These are phyloP conservation scores for Ophiostoma perfectum DNA, from an alignment of 2,329 filamentous ascomycete species.

Conservation along the genomic window DNA sequence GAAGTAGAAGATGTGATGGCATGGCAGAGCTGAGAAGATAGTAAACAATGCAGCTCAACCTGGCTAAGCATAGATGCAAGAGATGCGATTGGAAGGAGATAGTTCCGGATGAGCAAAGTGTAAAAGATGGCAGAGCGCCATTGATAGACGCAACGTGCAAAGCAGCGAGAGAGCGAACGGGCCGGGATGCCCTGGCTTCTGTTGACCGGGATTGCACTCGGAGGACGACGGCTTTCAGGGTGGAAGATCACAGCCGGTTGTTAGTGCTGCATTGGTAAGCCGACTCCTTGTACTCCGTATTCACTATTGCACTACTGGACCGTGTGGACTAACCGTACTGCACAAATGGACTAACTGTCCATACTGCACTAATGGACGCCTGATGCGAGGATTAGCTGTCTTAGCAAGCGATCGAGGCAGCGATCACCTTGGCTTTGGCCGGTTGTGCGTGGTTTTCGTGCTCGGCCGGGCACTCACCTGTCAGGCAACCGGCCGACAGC, in stretches of 20 bases:
- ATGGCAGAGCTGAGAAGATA: too few relatives aligned
- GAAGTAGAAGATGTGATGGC: not conserved
- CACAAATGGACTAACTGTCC: too few relatives aligned
- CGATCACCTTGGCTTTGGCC: not conserved
- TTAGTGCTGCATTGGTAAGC: not conserved
- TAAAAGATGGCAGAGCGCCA: not conserved
- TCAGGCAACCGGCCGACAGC: not conserved
- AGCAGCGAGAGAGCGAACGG: not conserved
- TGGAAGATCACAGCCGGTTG: not conserved
- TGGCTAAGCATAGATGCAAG: not conserved
- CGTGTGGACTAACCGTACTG: too few relatives aligned
- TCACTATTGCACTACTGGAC: too few relatives aligned
- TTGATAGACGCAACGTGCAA: not conserved
- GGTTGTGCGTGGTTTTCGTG: not conserved
- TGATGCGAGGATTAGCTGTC: not conserved
- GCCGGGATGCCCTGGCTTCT: not conserved
- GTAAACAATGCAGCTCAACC: not conserved
- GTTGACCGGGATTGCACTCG: not conserved
- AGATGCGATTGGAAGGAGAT: constrained; percentile 8
- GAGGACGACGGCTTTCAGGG: not conserved
- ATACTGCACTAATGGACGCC: too few relatives aligned
- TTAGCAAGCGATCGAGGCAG: not conserved
- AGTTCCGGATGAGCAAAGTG: not conserved
- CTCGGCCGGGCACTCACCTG: not conserved
- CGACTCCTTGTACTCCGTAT: too few relatives aligned